phyloP scores from a whole-genome alignment of 768 basidiomycete genomes.

The Glaciozyma antarctica region DNA sequence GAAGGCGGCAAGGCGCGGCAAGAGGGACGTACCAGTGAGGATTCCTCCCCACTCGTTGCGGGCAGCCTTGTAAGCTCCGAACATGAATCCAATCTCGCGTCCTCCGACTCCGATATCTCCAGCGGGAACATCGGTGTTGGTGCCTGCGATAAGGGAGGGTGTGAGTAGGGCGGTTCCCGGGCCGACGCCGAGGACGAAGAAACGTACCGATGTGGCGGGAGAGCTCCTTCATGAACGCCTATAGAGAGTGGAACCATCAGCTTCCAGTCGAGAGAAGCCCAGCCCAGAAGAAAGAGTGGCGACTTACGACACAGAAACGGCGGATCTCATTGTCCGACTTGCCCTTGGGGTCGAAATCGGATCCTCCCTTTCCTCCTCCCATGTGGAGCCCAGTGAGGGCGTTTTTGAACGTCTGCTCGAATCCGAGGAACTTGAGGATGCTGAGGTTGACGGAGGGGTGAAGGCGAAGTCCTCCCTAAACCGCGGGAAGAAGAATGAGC shows the following conservation, averaged over 20 bases:
- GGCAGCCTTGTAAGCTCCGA: conserved; percentile 67
- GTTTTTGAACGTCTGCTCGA: conserved; percentile 56
- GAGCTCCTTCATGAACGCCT: conserved; percentile 65
- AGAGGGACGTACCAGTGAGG: conserved; percentile 59
- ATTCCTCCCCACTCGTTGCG: conserved; percentile 60
- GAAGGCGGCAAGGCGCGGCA: neutral
- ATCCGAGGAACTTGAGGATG: conserved; percentile 74
- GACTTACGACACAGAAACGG: conserved; percentile 51
- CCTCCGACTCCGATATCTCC: conserved; percentile 66
- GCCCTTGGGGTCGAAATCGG: conserved; percentile 73
- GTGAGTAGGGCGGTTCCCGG: conserved; percentile 1
- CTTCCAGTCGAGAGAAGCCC: neutral
- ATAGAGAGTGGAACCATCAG: conserved; percentile 33
- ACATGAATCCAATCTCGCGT: conserved; percentile 65
- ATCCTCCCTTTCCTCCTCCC: conserved; percentile 72
- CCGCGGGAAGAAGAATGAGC: neutral
- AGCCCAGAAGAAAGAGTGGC: neutral
- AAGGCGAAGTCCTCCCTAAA: conserved; percentile 63
- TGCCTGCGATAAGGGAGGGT: conserved; percentile 38
- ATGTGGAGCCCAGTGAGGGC: conserved; percentile 65
- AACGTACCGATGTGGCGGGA: conserved; percentile 50
- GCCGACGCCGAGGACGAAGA: neutral
- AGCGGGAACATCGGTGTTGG: conserved; percentile 66
- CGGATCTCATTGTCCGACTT: conserved; percentile 65
- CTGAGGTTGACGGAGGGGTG: conserved; percentile 71